Evolutionary conservation across 768 basidiomycete species (phyloP).

Genomic region (Leccinum uliginosum): DNA sequence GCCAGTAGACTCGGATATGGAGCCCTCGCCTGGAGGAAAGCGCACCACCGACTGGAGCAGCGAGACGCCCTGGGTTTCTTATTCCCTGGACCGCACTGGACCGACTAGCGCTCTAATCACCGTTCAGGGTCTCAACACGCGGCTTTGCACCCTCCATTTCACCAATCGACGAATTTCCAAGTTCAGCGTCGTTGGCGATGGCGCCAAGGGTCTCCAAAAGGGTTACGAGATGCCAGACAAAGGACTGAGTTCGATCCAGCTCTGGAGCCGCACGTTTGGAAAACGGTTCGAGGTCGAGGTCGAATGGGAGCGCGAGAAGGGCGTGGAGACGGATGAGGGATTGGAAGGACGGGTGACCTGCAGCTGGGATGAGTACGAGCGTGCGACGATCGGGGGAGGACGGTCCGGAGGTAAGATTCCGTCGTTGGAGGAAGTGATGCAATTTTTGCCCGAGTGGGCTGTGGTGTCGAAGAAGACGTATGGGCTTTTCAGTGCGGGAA

Average conservation of each 20-base stretch:
- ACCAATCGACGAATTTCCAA: slow-evolving; percentile 40
- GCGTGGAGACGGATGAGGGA: slow-evolving; percentile 7
- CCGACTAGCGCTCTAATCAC: slow-evolving; percentile 42
- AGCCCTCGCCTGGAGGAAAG: slow-evolving; percentile 37
- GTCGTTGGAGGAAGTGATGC: slow-evolving; percentile 61
- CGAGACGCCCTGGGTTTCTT: slow-evolving; percentile 39
- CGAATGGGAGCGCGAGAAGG: slow-evolving; percentile 36
- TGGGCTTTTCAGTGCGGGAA: slow-evolving; percentile 54
- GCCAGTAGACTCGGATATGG: slow-evolving; percentile 33
- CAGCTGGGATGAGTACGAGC: slow-evolving; percentile 67
- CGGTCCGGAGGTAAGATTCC: slow-evolving; percentile 48
- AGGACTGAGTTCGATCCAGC: slow-evolving; percentile 39
- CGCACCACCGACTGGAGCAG: neutral
- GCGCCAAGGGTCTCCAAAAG: slow-evolving; percentile 34
- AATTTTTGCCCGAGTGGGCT: slow-evolving; percentile 66
- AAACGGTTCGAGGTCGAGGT: slow-evolving; percentile 50
- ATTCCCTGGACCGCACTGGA: slow-evolving; percentile 39
- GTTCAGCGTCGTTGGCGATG: slow-evolving; percentile 38
- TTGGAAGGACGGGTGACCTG: slow-evolving; percentile 49
- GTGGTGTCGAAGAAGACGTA: slow-evolving; percentile 52
- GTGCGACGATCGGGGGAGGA: slow-evolving; percentile 46
- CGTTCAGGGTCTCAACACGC: slow-evolving; percentile 56
- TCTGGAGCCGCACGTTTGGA: slow-evolving; percentile 63
- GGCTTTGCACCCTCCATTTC: slow-evolving; percentile 60
- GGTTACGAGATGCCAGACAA: slow-evolving; percentile 36